Conservation (phyloP, 2,329 filamentous ascomycete genomes). For the Colletotrichum higginsianum region DNA sequence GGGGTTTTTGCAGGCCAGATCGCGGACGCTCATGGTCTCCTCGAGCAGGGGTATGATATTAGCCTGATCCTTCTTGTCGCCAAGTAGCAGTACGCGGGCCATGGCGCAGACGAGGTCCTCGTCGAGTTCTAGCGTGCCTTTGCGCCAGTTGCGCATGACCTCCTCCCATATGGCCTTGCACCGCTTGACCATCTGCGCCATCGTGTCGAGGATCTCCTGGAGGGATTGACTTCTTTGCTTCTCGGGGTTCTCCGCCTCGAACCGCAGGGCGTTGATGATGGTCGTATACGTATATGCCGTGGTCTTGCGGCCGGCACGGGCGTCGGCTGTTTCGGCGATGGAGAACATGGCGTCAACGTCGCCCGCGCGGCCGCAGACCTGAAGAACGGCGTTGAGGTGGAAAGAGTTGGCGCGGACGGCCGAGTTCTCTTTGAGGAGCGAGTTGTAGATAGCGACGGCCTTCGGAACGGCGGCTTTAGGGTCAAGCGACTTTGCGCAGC, state of each 20-base stretch:
- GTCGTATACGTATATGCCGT: slow-evolving; percentile 83
- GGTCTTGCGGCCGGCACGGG: slow-evolving; percentile 70
- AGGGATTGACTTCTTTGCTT: slow-evolving; percentile 47
- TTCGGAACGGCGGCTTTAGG: slow-evolving; percentile 73
- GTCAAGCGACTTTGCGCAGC: slow-evolving; percentile 75
- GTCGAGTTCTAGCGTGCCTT: slow-evolving; percentile 80
- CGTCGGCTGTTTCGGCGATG: slow-evolving; percentile 80
- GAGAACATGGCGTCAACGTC: slow-evolving; percentile 88
- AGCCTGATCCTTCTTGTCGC: slow-evolving; percentile 74
- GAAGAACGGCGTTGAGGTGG: slow-evolving; percentile 90
- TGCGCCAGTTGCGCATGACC: slow-evolving; percentile 81
- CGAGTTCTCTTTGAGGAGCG: slow-evolving; percentile 73
- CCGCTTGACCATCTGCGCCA: slow-evolving; percentile 70
- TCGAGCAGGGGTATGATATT: slow-evolving; percentile 83
- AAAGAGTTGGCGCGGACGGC: slow-evolving; percentile 80
- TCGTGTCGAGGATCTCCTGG: slow-evolving; percentile 53
- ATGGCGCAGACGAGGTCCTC: slow-evolving; percentile 86
- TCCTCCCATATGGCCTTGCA: slow-evolving; percentile 86
- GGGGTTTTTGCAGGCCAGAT: slow-evolving; percentile 52
- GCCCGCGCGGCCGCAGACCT: slow-evolving; percentile 80
- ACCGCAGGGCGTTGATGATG: slow-evolving; percentile 83
- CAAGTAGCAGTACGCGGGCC: slow-evolving; percentile 81
- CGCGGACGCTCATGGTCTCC: slow-evolving; percentile 84
- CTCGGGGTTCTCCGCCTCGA: slow-evolving; percentile 55
- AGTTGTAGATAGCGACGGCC: slow-evolving; percentile 83